Evolutionary conservation across 2,329 filamentous ascomycete species (phyloP).

Genomic region (Aspergillus amoenus): DNA sequence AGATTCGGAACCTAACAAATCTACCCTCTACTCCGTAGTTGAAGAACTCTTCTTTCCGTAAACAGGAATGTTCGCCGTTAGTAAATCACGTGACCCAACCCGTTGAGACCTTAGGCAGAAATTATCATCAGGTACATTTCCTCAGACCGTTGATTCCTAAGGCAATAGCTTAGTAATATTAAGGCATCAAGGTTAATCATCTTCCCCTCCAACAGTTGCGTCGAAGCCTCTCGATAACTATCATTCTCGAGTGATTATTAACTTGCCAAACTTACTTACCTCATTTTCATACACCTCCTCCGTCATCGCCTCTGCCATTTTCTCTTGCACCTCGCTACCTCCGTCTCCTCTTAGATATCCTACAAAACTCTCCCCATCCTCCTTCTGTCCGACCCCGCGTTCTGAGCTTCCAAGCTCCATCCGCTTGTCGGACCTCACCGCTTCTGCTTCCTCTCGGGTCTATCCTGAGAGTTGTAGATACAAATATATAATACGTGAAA

Average conservation of each 20-base stretch:
- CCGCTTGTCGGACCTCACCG: constrained; percentile 17
- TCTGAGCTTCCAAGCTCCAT: constrained; percentile 5
- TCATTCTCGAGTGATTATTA: constrained; percentile 12
- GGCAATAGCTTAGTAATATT: not conserved
- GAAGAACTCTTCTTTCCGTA: too few species aligned
- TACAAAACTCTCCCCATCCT: constrained; percentile 1
- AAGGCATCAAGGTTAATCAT: constrained; percentile 1
- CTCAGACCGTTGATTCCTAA: not conserved
- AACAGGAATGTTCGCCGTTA: too few species aligned
- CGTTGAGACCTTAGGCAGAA: too few species aligned
- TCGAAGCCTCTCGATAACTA: constrained; percentile 1
- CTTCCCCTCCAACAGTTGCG: constrained; percentile 21
- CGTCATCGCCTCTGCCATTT: constrained; percentile 5
- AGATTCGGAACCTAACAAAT: too few species aligned
- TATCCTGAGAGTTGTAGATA: constrained; percentile 28
- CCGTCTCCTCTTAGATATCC: not conserved
- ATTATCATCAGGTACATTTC: too few species aligned
- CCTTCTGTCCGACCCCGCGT: not conserved
- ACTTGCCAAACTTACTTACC: not conserved
- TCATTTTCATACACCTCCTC: constrained; percentile 9
- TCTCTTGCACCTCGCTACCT: not conserved
- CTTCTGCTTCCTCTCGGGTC: constrained; percentile 22
- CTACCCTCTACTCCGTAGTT: too few species aligned
- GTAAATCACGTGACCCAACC: too few species aligned
- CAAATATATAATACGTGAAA: constrained; percentile 33